Percentiles rank a stretch among this genome's conserved stretches.
Evolutionary conservation across 805 yeast species (phyloP).

Genomic region (Tanozyma kutaoensis): DNA sequence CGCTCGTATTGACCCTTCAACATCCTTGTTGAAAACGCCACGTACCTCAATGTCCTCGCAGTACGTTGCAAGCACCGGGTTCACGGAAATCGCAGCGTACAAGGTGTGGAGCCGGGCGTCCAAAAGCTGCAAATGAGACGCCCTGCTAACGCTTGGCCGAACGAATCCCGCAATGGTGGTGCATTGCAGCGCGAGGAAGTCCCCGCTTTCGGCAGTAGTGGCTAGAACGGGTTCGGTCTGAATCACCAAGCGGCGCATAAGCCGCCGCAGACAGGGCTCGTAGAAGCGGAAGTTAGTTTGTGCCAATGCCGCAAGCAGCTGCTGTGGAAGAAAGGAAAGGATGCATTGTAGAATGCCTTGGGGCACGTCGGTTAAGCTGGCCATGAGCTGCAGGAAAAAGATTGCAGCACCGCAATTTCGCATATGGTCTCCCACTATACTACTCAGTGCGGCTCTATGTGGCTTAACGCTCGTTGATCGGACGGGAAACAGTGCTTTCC

Average conservation of each 20-base stretch:
- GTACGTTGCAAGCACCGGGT: slow-evolving; percentile 14
- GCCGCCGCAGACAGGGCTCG: slow-evolving; percentile 14
- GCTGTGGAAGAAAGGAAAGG: slow-evolving; percentile 15
- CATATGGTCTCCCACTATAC: no score
- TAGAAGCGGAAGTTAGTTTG: slow-evolving; percentile 21
- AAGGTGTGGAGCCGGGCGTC: slow-evolving; percentile 27
- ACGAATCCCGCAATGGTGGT: slow-evolving; percentile 15
- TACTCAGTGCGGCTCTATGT: no score
- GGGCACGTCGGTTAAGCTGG: no score
- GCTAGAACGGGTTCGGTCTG: slow-evolving; percentile 9
- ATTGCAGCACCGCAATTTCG: no score
- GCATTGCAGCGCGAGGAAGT: slow-evolving; percentile 9
- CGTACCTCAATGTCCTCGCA: slow-evolving; percentile 1
- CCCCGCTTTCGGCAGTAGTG: slow-evolving; percentile 2
- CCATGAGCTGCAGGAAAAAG: no score
- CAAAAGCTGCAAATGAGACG: slow-evolving; percentile 11
- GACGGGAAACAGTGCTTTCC: no score
- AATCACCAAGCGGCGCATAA: slow-evolving; percentile 14
- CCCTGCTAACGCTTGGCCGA: slow-evolving; percentile 3
- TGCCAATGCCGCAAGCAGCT: slow-evolving; percentile 16
- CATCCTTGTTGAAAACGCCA: neutral
- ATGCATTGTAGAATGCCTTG: no score
- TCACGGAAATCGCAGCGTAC: slow-evolving; percentile 18
- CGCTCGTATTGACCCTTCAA: neutral
- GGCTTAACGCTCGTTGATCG: no score